Conservation (phyloP, 2,329 filamentous ascomycete species). For the Clonostachys sp. region DNA sequence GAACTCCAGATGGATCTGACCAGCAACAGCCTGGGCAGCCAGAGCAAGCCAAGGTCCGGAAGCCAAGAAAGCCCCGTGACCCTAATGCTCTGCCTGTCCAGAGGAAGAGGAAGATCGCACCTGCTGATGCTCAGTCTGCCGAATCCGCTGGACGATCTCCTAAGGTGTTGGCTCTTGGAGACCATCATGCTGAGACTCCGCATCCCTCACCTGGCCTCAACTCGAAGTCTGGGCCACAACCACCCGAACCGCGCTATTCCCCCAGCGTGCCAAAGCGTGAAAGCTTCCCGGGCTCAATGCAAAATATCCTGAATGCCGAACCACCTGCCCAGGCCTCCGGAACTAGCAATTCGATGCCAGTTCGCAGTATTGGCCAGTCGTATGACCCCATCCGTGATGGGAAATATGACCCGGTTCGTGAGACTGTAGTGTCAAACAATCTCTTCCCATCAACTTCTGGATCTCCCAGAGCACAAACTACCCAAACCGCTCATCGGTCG, state of each 20-base stretch:
- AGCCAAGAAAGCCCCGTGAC: constrained; percentile 53
- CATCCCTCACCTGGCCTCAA: background rate
- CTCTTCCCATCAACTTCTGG: constrained; percentile 32
- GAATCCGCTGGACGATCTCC: constrained; percentile 13
- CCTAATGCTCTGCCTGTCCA: constrained; percentile 50
- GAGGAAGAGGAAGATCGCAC: constrained; percentile 49
- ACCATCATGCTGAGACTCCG: background rate
- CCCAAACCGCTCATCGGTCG: constrained; percentile 43
- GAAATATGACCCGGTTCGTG: constrained; percentile 61
- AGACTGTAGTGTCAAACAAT: constrained; percentile 53
- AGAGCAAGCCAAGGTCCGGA: constrained; percentile 44
- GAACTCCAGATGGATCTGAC: constrained; percentile 29
- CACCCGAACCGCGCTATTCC: constrained; percentile 26
- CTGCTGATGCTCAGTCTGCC: constrained; percentile 24
- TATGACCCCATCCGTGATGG: constrained; percentile 82
- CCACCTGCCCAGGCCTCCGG: constrained; percentile 36
- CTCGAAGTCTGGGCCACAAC: constrained; percentile 2
- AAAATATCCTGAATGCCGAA: constrained; percentile 51
- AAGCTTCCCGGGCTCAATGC: constrained; percentile 45
- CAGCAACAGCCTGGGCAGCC: constrained; percentile 2
- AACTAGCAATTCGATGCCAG: constrained; percentile 32
- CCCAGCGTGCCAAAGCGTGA: constrained; percentile 48
- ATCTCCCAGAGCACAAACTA: constrained; percentile 39
- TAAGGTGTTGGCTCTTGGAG: constrained; percentile 2
- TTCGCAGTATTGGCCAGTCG: constrained; percentile 70